Base-by-base conservation (phyloP, 306 rosid genomes). In the Amphicarpaea edgeworthii region DNA sequence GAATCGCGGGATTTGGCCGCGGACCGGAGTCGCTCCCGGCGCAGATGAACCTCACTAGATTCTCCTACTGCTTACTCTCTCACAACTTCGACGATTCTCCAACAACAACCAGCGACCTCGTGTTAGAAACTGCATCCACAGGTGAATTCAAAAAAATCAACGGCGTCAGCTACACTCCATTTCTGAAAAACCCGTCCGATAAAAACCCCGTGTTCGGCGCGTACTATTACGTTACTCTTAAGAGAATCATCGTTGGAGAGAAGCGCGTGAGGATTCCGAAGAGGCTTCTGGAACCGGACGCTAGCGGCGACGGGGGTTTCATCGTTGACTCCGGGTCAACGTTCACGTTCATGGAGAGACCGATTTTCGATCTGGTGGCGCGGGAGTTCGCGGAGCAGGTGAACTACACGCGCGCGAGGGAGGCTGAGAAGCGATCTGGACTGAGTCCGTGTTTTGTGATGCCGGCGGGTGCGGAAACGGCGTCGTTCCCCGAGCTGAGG, bases 301-400 rank as follows among this genome's bases (percentile, higher is more conserved):
- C 62, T 0, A 21, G 34, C 54, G 89, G 92, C 16, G 71, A 78
- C 32, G 97, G 97, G 0, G 97, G 97, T 12, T 77, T 88, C 2
- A 87, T 93, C 6, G 85, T 93, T 4, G 97, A 93, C 63, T 93
- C 96, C 15, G 96, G 97, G 7, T 80, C 97, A 2, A 88, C 97
- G 10, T 84, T 88, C 58, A 93, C 97, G n/a, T 87, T 85, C 83
- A 79, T 93, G 87, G 96, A 93, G 68, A 74, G 69, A 66, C 85
- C 90, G 1, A 69, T 93, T 43, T 89, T 72, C 42, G 88, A 85
- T 8, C 26, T 80, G 21, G 91, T 93, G 50, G 83, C 91, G 1
- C 17, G 26, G 6, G 94, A 82, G 68, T 86, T 93, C 7, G 84
- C 40, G 74, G 68, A 70, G n/a, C 96, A 92, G 86, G 82, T 37